These are phyloP conservation scores for Amoebophrya sp. DNA, from an alignment of 169 alveolate genomes.

Conservation along the genomic window DNA sequence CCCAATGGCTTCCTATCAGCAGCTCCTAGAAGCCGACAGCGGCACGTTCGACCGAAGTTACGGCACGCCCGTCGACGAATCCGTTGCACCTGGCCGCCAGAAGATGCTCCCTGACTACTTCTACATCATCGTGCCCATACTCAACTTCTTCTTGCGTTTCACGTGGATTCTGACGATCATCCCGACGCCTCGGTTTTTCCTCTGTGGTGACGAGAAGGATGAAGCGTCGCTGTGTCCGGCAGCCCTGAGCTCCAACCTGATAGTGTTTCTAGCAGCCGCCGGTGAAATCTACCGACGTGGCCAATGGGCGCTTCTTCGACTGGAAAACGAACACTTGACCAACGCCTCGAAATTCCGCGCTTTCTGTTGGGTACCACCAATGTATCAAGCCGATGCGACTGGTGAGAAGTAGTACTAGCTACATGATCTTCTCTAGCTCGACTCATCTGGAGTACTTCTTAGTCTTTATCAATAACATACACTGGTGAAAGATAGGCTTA, in stretches of 20 bases:
- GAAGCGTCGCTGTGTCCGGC: neutral
- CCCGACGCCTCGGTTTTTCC: neutral
- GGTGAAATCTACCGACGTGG: neutral
- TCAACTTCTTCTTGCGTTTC: constrained; percentile 8
- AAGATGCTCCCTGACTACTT: neutral
- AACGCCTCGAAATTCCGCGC: constrained; percentile 69
- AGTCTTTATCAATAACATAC: too few relatives aligned
- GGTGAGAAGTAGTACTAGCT: too few relatives aligned
- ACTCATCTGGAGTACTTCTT: too few relatives aligned
- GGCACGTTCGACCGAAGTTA: too few relatives aligned
- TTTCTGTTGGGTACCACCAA: constrained; percentile 62
- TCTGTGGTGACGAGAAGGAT: neutral
- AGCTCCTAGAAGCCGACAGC: too few relatives aligned
- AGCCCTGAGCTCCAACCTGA: neutral
- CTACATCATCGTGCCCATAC: neutral
- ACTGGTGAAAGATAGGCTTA: too few relatives aligned
- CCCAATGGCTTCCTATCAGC: too few relatives aligned
- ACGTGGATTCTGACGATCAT: neutral
- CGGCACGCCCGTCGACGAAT: neutral
- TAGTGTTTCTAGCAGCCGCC: constrained; percentile 11
- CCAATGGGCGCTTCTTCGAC: constrained; percentile 68
- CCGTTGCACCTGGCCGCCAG: neutral
- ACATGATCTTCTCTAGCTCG: too few relatives aligned
- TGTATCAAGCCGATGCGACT: too few relatives aligned
- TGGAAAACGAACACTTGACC: constrained; percentile 71